These are phyloP conservation scores for Coemansia asiatica DNA, from an alignment of 192 early-diverging fungal genomes.

Conservation along the genomic window DNA sequence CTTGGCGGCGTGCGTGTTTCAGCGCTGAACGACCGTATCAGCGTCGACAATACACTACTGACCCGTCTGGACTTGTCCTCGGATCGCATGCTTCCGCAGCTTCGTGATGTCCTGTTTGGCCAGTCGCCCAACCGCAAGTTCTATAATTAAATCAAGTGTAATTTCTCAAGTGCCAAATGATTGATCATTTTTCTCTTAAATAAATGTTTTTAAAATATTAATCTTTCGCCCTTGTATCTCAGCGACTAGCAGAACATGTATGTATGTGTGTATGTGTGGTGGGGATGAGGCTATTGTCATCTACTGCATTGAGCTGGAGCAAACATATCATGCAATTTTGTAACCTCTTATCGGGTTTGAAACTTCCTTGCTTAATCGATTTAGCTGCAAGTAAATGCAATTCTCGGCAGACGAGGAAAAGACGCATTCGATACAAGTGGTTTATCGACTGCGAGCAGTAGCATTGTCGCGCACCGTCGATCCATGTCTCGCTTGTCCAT, in stretches of 20 bases:
- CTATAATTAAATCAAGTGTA: constrained; percentile 59
- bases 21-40: constrained; percentile 75
- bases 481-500: background rate
- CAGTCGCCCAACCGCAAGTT: constrained; percentile 88
- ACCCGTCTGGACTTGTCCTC: constrained; percentile 80
- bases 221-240: background rate
- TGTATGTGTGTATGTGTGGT: too few relatives aligned
- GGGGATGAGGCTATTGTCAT: background rate
- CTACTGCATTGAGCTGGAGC: background rate
- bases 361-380: background rate
- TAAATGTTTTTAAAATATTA: background rate
- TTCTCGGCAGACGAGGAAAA: background rate
- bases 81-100: constrained; percentile 90
- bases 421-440: too few relatives aligned
- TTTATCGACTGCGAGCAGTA: background rate
- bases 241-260: background rate
- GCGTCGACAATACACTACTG: constrained; percentile 87
- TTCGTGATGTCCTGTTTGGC: constrained; percentile 88
- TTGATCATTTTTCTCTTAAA: background rate
- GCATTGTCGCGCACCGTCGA: background rate
- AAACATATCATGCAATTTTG: background rate
- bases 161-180: constrained; percentile 1
- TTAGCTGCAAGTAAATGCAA: background rate
- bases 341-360: background rate
- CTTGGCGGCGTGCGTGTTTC: constrained; percentile 88